These are phyloP conservation scores for Medicago ruthenica DNA, from an alignment of 306 rosid genomes.

Conservation along the genomic window DNA sequence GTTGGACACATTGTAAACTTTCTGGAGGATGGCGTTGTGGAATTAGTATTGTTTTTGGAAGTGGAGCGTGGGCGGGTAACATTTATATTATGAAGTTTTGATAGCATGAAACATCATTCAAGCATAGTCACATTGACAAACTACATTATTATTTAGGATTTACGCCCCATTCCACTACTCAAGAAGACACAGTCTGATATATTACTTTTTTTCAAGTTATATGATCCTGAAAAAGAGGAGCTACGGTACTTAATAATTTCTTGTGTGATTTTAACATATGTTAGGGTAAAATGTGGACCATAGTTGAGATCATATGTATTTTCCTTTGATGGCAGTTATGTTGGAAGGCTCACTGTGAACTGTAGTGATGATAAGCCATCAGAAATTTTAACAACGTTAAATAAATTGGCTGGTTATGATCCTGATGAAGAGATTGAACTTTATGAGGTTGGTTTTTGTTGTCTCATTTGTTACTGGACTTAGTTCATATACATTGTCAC, in stretches of 20 bases:
- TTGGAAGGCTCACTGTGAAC: neutral
- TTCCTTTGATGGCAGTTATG: neutral
- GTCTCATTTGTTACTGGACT: too few species aligned
- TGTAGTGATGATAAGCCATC: neutral
- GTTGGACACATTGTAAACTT: neutral
- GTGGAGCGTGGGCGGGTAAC: neutral
- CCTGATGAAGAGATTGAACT: too few species aligned
- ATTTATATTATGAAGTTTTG: neutral
- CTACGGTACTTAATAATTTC: neutral
- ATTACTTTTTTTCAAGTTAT: neutral
- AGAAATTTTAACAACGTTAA: neutral
- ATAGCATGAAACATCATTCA: neutral
- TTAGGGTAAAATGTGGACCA: neutral
- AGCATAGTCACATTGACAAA: neutral
- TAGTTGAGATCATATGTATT: neutral
- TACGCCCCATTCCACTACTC: neutral
- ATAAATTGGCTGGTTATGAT: too few species aligned
- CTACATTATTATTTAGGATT: neutral
- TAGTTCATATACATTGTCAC: too few species aligned
- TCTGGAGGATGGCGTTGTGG: neutral
- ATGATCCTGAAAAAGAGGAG: neutral
- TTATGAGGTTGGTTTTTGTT: too few species aligned
- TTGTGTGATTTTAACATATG: neutral
- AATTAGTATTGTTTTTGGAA: neutral
- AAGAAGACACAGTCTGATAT: neutral